Evolutionary conservation across 305 asterid species (phyloP), one percentile per base, ranked within the genome.

Genomic region (Fraxinus platypoda): DNA sequence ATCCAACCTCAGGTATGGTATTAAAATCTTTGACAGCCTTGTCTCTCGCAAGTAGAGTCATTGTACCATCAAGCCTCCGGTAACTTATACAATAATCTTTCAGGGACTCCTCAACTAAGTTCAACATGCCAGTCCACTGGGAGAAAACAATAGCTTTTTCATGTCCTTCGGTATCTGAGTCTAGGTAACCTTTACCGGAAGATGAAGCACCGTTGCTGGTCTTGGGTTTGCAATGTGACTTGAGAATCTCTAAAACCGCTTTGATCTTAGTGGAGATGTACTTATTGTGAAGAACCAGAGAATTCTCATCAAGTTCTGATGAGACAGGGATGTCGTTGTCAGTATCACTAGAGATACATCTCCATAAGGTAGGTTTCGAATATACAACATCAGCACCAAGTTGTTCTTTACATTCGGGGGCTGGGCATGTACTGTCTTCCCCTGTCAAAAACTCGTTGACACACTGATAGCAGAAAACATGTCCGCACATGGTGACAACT

Each of bases 81-180:
- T 93, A 94, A 74, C 46, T 83, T 85, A 93, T 82, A 33, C 78
- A 75, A 54, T 88, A 83, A 43, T 89, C 84, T 86, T 87, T 89
- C 79, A 96, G 86, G 54, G 99, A 91, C 82, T 49, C 85, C 91
- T 94, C 97, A 88, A 96, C 84, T 82, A 96, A 84, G 90, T 96
- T 93, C 89, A 96, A 88, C 99, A 96, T 96, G 88, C 96, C 83
- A 80, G 99, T 96, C 99, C 99, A 96, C 81, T 96, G 99, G 83
- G 99, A 94, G 87, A 96, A 96, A 52, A 96, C 91, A 84, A 96
- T 93, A 85, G 98, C 95, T 88, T 96, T 96, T 84, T 89, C 90
- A 28, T 90, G 92, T 83, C 81, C 91, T 75, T 84, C 80, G 81
- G 74, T 71, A 71, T 89, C 90, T 34, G 89, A 77, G 70, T 82